These are phyloP conservation scores for Pneumocystis canis DNA, from an alignment of 1,139 yeast genomes.

Conservation along the genomic window DNA sequence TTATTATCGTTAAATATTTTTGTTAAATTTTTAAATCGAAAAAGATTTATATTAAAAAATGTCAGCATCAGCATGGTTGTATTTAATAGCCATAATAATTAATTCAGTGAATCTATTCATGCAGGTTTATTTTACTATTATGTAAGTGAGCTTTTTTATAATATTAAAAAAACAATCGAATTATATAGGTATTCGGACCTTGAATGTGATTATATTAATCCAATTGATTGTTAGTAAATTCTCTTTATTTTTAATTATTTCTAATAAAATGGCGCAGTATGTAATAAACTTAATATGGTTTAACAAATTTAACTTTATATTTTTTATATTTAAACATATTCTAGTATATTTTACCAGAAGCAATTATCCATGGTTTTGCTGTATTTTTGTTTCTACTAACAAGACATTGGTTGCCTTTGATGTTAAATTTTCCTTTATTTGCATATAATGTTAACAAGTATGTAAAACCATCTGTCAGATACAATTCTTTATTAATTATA, in stretches of 20 bases:
- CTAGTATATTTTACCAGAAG: slow-evolving; percentile 61
- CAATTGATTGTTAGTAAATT: neutral
- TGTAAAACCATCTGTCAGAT: neutral
- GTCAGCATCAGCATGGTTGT: slow-evolving; percentile 1
- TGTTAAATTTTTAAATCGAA: neutral
- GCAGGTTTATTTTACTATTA: neutral
- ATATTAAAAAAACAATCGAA: neutral
- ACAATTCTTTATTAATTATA: slow-evolving; percentile 22
- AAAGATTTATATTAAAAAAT: neutral
- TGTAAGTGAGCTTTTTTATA: neutral
- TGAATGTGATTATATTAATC: slow-evolving; percentile 2
- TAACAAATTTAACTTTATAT: neutral
- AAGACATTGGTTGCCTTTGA: slow-evolving; percentile 86
- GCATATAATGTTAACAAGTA: slow-evolving; percentile 69
- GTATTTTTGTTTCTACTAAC: slow-evolving; percentile 61
- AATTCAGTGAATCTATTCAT: slow-evolving; percentile 1
- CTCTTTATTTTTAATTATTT: neutral
- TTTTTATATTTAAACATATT: neutral
- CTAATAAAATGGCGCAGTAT: neutral
- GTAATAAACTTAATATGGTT: slow-evolving; percentile 2
- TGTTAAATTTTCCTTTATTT: slow-evolving; percentile 71
- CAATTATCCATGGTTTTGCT: slow-evolving; percentile 62
- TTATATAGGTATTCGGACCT: neutral
- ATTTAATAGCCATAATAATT: neutral
- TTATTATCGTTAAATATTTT: neutral